These are phyloP conservation scores for Kitagawia praeruptora DNA, from an alignment of 129 eudicot genomes.

Conservation along the genomic window DNA sequence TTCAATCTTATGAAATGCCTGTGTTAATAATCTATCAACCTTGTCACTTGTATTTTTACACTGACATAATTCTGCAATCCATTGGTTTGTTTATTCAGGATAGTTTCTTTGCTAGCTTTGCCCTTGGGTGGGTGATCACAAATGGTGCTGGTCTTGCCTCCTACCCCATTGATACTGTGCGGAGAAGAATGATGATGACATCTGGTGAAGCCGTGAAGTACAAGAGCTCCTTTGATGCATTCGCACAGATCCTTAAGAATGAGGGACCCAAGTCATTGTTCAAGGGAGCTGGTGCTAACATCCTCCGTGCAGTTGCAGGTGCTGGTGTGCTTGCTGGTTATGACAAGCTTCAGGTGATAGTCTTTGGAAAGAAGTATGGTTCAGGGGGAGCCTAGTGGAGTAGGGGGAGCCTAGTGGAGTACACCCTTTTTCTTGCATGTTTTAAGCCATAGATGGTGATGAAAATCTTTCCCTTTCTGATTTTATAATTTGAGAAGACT, in stretches of 20 bases:
- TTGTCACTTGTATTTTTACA: not conserved
- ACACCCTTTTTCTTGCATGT: not conserved
- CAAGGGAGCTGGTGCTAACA: constrained; percentile 30
- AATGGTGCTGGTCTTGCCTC: constrained; percentile 18
- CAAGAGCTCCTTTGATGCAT: constrained; percentile 18
- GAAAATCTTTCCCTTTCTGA: constrained; percentile 18
- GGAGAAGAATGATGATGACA: constrained; percentile 21
- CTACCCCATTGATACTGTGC: constrained; percentile 17
- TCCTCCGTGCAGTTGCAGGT: constrained; percentile 78
- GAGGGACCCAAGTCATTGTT: constrained; percentile 17
- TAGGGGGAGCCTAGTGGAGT: constrained; percentile 43
- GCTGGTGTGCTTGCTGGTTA: constrained; percentile 86
- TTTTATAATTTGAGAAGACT: constrained; percentile 12
- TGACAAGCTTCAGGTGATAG: constrained; percentile 71
- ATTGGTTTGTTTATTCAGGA: constrained; percentile 1
- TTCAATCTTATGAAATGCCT: not conserved
- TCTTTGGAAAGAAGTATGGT: constrained; percentile 78
- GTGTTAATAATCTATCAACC: not conserved
- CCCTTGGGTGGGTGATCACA: constrained; percentile 19
- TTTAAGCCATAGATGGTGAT: constrained; percentile 33
- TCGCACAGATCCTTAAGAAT: constrained; percentile 14
- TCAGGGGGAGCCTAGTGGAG: constrained; percentile 53
- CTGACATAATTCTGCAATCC: not conserved
- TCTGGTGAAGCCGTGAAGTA: constrained; percentile 17
- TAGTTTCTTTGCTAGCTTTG: constrained; percentile 20